phyloP scores from a whole-genome alignment of 768 basidiomycete genomes.

The Tricholoma bakamatsutake region DNA sequence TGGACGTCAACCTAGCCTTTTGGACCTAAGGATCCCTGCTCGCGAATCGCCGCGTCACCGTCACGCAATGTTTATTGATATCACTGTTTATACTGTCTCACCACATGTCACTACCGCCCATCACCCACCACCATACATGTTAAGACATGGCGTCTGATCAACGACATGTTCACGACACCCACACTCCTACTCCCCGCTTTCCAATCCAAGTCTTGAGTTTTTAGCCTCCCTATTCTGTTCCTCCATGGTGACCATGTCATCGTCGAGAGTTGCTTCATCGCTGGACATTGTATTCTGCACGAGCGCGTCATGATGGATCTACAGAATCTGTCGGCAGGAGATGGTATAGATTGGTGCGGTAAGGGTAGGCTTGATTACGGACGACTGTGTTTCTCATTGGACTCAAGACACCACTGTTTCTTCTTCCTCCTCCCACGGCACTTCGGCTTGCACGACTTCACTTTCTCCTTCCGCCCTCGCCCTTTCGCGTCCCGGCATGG shows the following conservation, averaged over 20 bases:
- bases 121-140: slow-evolving; percentile 8
- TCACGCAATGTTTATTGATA: slow-evolving; percentile 40
- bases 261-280: slow-evolving; percentile 19
- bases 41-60: slow-evolving; percentile 15
- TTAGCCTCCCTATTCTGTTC: slow-evolving; percentile 14
- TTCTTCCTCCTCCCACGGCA: slow-evolving; percentile 10
- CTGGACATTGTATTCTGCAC: slow-evolving; percentile 30
- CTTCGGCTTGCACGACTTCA: slow-evolving; percentile 17
- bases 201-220: slow-evolving; percentile 10
- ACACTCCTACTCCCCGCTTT: slow-evolving; percentile 16
- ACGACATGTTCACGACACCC: slow-evolving; percentile 11
- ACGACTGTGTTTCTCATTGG: slow-evolving; percentile 15
- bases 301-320: slow-evolving; percentile 16
- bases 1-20: slow-evolving; percentile 23
- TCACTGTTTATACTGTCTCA: slow-evolving; percentile 33
- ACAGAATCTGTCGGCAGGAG: slow-evolving; percentile 18
- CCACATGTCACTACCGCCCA: slow-evolving; percentile 2
- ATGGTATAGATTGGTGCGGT: slow-evolving; percentile 22
- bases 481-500: slow-evolving; percentile 20
- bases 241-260: slow-evolving; percentile 10
- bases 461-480: slow-evolving; percentile 15
- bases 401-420: slow-evolving; percentile 15
- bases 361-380: slow-evolving; percentile 21
- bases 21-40: slow-evolving; percentile 13
- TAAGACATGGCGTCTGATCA: slow-evolving; percentile 40